Evolutionary conservation across 495 filamentous ascomycete genomes (phyloP), one percentile per base, ranked within the genome.

Genomic region (Extremus antarcticus): DNA sequence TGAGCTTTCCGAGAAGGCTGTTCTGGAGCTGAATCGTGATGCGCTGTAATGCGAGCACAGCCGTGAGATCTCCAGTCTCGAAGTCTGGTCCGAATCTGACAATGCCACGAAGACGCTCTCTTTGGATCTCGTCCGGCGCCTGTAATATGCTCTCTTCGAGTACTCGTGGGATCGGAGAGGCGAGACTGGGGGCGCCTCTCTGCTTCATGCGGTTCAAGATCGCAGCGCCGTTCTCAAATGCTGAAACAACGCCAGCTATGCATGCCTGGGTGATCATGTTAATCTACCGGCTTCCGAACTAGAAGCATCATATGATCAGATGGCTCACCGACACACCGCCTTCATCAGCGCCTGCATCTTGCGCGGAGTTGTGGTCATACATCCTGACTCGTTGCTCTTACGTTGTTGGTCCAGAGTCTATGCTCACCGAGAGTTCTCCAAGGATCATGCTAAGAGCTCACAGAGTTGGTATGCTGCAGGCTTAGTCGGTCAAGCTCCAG

Each of bases 181-280:
- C 29, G 13, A 35, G 29, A 13, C 29, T 35, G 29, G 29, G 29
- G 10, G 51, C 57, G 9, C 60, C 47, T n/a, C 38, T 48, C 20
- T 43, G 23, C 25, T 63, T 63, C 35, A 63, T 56, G 45, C 51
- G 41, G 17, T 56, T 16, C n/a, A 63, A 46, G 32, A 60, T 63
- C 16, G 48, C 50, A 16, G 19, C 46, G 48, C 57, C 60, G 21
- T 60, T 57, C 9, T 41, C 32, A 32, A 51, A 60, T 2, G 57
- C 60, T 22, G 38, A 49, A 2, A 60, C 25, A 4, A 63, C 43
- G 29, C 24, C 60, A 11, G 56, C 52, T 0, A 63, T 56, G 35
- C 54, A 57, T 21, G 54, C 54, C 55, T 61, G 32, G 16, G 23
- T 15, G 19, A 4, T 4, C 29, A 35, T 13, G 29, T 35, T 35